Evolutionary conservation across 108 stramenopile species (phyloP), one percentile per base, ranked within the genome.

Genomic region (Skeletonema marinoi): DNA sequence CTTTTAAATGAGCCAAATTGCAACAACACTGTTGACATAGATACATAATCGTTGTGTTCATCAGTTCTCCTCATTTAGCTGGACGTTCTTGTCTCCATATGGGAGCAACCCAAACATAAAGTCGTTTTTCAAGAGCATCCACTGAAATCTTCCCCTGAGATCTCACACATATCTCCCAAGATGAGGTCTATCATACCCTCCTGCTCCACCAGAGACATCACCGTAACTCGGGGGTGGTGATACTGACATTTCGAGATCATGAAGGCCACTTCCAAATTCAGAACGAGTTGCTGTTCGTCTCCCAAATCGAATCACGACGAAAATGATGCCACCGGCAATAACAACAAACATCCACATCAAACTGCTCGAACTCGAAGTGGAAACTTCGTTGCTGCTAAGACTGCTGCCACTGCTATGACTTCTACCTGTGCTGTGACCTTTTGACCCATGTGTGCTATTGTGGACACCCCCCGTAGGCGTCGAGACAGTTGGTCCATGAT

Each of bases 211-310:
- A 32, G 39, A 29, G 29, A 68, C 19, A 68, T 36, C 39, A 7
- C 67, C 67, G 62, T 76, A 66, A 14, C 60, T 48, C 12, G 38
- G 60, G n/a, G 75, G 67, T 35, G 60, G 59, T 11, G 58, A 39
- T 32, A 68, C 75, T 32, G 21, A 19, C 44, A 76, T 50, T 68
- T 76, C 75, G 14, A 76, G 67, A 61, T 76, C 75, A 61, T 76
- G 61, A 17, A 76, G 67, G 51, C 67, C 75, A 61, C 61, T 68
- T 0, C 67, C 63, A 13, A 76, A 41, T 32, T 25, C 56, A 25
- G 17, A 51, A 21, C 50, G 65, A 32, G 48, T 38, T 17, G 56
- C 60, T 60, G 67, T 44, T 44, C 42, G 13, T 44, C 42, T 44
- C 14, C 42, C 42, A 44, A 16, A 44, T 11, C 66, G 38, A 11